Evolutionary conservation across 768 basidiomycete genomes (phyloP), one percentile per base, ranked within the genome.

Genomic region (Mrakia gelida): DNA sequence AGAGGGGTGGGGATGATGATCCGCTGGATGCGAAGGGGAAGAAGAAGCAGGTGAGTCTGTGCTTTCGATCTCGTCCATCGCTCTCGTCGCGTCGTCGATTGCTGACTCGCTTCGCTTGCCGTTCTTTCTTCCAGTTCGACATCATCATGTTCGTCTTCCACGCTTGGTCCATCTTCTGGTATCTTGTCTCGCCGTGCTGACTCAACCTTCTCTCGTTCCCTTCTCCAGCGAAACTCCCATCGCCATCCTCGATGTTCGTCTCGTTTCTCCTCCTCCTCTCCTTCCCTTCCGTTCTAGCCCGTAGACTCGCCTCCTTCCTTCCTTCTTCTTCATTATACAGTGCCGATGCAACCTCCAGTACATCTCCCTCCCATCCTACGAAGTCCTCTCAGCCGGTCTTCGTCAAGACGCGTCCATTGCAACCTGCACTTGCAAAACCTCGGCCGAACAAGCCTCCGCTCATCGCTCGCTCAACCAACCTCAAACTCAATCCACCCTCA

Each of bases 281-380:
- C 45, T 30, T 10, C 15, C 45, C 13, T 56, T 3, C 34, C n/a
- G 26, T 10, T 21, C 26, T 28, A 34, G 1, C 23, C 11, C 16
- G n/a, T 45, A 28, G 9, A 10, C 49, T 41, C 30, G 11, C 16
- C 49, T 32, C 32, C 32, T 52, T 38, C 30, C 5, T 18, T 38
- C 45, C 45, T 54, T 21, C 15, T 98, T 71, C 89, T 97, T 10
- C 45, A 73, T 95, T 45, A 3, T 52, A 4, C 18, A 95, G 91
- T 94, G 92, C 83, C 89, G 90, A 30, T 95, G 93, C 82, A 91
- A 92, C 81, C 88, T 91, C 0, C 90, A 93, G 79, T 92, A 90
- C 89, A 90, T 88, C 77, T 88, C 90, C 5, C 89, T 97, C 13
- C 93, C 95, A 0, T 88, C 88, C 15, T 96, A 96, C 83, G 87